Percentiles rank a stretch among this genome's conserved stretches.
Evolutionary conservation across 1,284 basidiomycete species (phyloP).

Genomic region (Sanghuangporus sanghuang): DNA sequence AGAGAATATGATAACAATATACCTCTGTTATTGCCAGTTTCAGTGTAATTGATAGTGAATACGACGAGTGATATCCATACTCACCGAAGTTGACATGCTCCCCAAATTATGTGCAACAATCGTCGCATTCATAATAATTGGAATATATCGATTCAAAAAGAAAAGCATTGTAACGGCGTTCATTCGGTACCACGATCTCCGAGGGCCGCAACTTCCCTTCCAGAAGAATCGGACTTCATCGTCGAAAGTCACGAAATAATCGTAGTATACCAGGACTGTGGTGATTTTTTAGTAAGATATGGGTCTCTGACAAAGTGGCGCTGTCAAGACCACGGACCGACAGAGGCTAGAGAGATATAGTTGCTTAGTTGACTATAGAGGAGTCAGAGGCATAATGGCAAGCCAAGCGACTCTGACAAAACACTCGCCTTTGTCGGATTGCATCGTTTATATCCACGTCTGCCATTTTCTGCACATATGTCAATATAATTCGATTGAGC

Average conservation of each 20-base stretch:
- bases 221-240: conserved; percentile 13
- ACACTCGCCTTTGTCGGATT: not conserved
- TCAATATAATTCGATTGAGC: not conserved
- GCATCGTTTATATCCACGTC: not conserved
- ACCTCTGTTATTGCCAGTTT: not conserved
- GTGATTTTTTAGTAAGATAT: not conserved
- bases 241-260: conserved; percentile 7
- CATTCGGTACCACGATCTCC: not conserved
- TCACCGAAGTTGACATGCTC: not conserved
- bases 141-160: conserved; percentile 3
- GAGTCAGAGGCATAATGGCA: not conserved
- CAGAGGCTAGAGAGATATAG: conserved; percentile 6
- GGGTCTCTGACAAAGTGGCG: not conserved
- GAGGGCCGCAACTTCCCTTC: not conserved
- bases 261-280: conserved; percentile 9
- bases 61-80: not conserved
- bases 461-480: not conserved
- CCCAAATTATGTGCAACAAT: not conserved
- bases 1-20: not conserved
- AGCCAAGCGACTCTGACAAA: not conserved
- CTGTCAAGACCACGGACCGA: not conserved
- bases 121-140: not conserved
- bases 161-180: conserved; percentile 6
- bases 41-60: not conserved
- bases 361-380: not conserved